phyloP scores from a whole-genome alignment of 2,329 filamentous ascomycete genomes.

The Botrytis medusae region DNA sequence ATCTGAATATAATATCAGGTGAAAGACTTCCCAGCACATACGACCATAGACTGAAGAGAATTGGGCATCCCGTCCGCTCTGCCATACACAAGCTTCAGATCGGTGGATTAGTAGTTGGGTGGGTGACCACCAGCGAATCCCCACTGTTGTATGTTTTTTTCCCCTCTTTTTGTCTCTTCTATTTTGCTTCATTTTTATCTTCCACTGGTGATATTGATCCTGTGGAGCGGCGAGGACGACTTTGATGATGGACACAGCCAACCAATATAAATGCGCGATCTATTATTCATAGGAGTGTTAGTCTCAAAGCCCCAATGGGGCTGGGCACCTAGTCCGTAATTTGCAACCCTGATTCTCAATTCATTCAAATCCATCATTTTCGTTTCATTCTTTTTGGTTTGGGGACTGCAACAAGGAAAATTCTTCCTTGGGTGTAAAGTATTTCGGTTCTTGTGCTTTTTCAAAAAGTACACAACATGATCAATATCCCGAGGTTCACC shows the following conservation, averaged over 20 bases:
- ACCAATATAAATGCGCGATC: neutral
- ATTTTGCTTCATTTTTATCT: neutral
- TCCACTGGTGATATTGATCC: neutral
- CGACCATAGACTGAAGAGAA: constrained; percentile 36
- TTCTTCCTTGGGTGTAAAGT: neutral
- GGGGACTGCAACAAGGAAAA: neutral
- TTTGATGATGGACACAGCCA: neutral
- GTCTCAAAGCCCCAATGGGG: neutral
- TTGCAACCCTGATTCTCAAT: neutral
- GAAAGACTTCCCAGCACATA: constrained; percentile 22
- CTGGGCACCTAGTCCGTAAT: neutral
- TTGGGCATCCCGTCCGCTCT: constrained; percentile 38
- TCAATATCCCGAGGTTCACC: neutral
- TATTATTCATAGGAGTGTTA: neutral
- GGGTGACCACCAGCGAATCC: constrained; percentile 34
- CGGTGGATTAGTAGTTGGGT: constrained; percentile 38
- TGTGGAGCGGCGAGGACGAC: neutral
- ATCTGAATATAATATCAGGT: neutral
- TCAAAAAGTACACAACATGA: neutral
- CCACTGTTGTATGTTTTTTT: constrained; percentile 4
- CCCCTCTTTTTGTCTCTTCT: neutral
- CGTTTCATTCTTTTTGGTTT: neutral
- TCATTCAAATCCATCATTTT: neutral
- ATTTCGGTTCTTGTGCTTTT: neutral
- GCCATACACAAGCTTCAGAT: constrained; percentile 37